Evolutionary conservation across 495 filamentous ascomycete species (phyloP).

Genomic region (Talaromyces borbonicus): DNA sequence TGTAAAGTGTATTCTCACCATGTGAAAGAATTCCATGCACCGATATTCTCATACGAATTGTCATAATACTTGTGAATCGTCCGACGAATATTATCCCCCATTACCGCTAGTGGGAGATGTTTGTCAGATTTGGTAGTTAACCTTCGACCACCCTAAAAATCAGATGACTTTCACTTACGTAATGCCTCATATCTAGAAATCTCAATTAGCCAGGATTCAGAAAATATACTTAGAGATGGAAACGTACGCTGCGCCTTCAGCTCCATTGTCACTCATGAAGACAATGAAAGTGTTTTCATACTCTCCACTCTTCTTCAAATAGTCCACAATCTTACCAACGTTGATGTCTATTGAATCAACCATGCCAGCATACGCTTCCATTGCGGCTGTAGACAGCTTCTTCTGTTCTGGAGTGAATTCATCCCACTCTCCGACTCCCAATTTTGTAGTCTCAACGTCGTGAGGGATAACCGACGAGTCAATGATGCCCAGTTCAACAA

Average conservation of each 20-base stretch:
- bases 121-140: background rate
- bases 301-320: slow-evolving; percentile 38
- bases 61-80: slow-evolving; percentile 42
- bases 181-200: background rate
- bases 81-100: slow-evolving; percentile 25
- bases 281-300: slow-evolving; percentile 43
- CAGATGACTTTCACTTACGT: background rate
- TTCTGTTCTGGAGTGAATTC: slow-evolving; percentile 29
- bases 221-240: background rate
- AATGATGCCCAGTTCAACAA: slow-evolving; percentile 29
- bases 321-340: slow-evolving; percentile 35
- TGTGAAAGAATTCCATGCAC: slow-evolving; percentile 37
- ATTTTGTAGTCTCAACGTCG: slow-evolving; percentile 9
- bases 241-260: slow-evolving; percentile 27
- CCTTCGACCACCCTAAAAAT: background rate
- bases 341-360: slow-evolving; percentile 42
- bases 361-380: slow-evolving; percentile 47
- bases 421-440: slow-evolving; percentile 21
- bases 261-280: slow-evolving; percentile 46
- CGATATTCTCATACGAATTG: slow-evolving; percentile 43
- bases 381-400: slow-evolving; percentile 30
- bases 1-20: slow-evolving; percentile 41
- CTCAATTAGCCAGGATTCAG: background rate
- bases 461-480: slow-evolving; percentile 25
- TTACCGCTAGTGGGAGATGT: slow-evolving; percentile 12